Conservation (phyloP, 75 land plant genomes). For the Isoetes taiwanensis region DNA sequence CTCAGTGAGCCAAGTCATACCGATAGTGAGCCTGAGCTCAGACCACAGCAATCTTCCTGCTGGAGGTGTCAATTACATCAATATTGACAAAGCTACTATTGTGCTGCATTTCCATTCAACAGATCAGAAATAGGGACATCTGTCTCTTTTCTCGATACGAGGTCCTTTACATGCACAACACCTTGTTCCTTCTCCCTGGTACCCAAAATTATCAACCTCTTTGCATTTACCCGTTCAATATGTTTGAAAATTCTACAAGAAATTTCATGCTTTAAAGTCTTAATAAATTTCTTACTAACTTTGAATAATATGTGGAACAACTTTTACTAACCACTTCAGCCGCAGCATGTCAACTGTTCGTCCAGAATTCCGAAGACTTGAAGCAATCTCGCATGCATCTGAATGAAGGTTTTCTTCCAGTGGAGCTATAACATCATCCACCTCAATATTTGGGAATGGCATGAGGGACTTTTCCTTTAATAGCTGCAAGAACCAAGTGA, state of each 20-base stretch:
- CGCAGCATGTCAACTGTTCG: constrained; percentile 72
- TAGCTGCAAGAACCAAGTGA: constrained; percentile 31
- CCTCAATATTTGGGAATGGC: constrained; percentile 43
- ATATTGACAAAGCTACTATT: no score
- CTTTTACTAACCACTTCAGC: constrained; percentile 75
- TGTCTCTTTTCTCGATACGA: constrained; percentile 53
- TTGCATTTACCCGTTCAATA: constrained; percentile 57
- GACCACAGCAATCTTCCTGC: no score
- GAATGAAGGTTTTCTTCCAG: constrained; percentile 56
- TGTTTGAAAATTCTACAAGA: constrained; percentile 78
- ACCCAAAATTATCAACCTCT: constrained; percentile 64
- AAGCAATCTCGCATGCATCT: constrained; percentile 53
- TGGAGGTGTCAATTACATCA: no score
- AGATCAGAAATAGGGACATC: constrained; percentile 63
- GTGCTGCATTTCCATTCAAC: no score
- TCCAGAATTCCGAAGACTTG: constrained; percentile 49
- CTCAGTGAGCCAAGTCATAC: no score
- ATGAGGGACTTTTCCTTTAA: constrained; percentile 65
- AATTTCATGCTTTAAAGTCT: background rate
- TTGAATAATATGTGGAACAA: no score
- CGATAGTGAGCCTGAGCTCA: no score
- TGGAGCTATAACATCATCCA: constrained; percentile 66
- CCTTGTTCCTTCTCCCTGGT: constrained; percentile 66
- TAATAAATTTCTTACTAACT: background rate
- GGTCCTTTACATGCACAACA: constrained; percentile 67